Percentiles rank a stretch among this genome's conserved stretches.
Evolutionary conservation across 2,329 filamentous ascomycete species (phyloP).

Genomic region (Zymoseptoria ardabiliae): DNA sequence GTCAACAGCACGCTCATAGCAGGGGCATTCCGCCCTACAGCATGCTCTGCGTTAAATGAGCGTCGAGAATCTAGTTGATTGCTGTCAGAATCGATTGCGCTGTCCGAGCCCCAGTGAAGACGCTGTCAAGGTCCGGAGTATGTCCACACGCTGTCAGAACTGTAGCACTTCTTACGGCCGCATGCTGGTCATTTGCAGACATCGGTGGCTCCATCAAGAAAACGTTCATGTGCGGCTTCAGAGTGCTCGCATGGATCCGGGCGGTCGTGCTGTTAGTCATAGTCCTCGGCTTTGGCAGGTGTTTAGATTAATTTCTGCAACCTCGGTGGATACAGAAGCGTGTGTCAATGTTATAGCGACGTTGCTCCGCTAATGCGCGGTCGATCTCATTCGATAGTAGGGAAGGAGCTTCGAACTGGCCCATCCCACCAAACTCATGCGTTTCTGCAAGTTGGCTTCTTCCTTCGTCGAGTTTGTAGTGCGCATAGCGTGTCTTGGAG

Average conservation of each 20-base stretch:
- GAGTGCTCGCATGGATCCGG: neutral
- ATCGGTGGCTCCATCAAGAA: neutral
- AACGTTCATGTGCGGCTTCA: neutral
- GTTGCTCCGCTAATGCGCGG: neutral
- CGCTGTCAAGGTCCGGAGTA: neutral
- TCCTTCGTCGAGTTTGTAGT: constrained; percentile 27
- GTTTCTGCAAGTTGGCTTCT: constrained; percentile 35
- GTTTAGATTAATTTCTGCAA: neutral
- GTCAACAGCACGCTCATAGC: neutral
- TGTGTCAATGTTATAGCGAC: neutral
- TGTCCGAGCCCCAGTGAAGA: neutral
- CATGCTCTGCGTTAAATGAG: neutral
- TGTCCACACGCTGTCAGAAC: neutral
- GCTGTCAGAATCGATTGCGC: neutral
- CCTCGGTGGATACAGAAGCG: no score
- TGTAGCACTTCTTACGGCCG: neutral
- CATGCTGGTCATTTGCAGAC: neutral
- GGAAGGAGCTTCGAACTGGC: no score
- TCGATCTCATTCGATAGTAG: neutral
- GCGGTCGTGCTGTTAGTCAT: neutral
- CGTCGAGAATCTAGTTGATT: neutral
- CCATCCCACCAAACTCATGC: neutral
- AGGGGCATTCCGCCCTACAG: neutral
- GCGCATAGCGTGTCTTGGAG: constrained; percentile 36
- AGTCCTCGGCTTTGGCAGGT: neutral